A percentile compares a stretch with the other conserved stretches of the same genome.
Conservation (phyloP, 2,329 filamentous ascomycete species). For the Aspergillus fischeri region DNA sequence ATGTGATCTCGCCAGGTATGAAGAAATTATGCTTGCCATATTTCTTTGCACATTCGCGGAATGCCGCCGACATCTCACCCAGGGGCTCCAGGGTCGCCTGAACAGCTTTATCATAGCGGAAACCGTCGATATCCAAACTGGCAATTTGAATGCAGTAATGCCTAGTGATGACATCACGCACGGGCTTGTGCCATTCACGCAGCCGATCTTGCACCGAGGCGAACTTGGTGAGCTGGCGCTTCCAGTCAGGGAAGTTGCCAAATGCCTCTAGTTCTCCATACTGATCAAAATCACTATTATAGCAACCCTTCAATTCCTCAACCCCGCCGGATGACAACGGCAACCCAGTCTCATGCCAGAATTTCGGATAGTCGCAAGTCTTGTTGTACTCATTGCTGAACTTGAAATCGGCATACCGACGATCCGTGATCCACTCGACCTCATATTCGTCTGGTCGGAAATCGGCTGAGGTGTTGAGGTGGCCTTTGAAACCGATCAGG, state of each 20-base stretch:
- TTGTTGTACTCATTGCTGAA: constrained; percentile 50
- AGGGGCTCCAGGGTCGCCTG: constrained; percentile 59
- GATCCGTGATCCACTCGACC: constrained; percentile 51
- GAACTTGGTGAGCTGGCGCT: constrained; percentile 61
- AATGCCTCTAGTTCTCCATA: constrained; percentile 63
- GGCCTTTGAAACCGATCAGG: constrained; percentile 58
- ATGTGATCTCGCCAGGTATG: constrained; percentile 59
- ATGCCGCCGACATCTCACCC: constrained; percentile 52
- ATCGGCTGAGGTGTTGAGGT: constrained; percentile 54
- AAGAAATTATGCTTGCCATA: constrained; percentile 61
- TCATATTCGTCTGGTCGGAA: constrained; percentile 54
- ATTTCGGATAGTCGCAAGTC: constrained; percentile 55
- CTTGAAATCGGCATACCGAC: constrained; percentile 55
- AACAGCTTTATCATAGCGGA: constrained; percentile 62
- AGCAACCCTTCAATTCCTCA: constrained; percentile 50
- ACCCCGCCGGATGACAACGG: constrained; percentile 43
- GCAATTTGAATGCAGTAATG: constrained; percentile 60
- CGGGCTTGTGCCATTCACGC: constrained; percentile 58
- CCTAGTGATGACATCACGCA: constrained; percentile 53
- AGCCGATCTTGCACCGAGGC: constrained; percentile 63
- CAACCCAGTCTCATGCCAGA: constrained; percentile 56
- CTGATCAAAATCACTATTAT: constrained; percentile 60
- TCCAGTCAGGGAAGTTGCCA: constrained; percentile 58
- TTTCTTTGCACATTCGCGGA: constrained; percentile 53
- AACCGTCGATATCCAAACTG: constrained; percentile 63